Evolutionary conservation across 2,329 filamentous ascomycete genomes (phyloP).

Genomic region (Calonectria fujianensis): DNA sequence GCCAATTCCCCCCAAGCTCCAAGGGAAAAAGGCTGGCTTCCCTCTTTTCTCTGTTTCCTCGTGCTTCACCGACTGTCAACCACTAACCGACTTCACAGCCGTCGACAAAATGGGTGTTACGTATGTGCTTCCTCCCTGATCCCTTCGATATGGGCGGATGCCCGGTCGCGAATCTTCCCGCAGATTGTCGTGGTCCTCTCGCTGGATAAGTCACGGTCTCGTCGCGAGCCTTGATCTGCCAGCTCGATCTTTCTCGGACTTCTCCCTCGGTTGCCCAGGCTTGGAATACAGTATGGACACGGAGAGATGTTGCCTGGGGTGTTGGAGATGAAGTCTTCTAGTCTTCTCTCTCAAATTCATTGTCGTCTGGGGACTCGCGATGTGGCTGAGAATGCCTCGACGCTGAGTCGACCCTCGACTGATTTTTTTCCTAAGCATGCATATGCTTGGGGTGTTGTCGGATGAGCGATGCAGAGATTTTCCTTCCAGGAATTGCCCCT

Average conservation of each 20-base stretch:
- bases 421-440: constrained; percentile 64
- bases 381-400: constrained; percentile 55
- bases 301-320: constrained; percentile 80
- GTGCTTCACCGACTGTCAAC: constrained; percentile 58
- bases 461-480: constrained; percentile 73
- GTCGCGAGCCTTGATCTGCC: constrained; percentile 67
- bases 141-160: constrained; percentile 59
- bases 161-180: constrained; percentile 71
- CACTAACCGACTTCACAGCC: constrained; percentile 64
- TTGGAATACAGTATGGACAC: constrained; percentile 67
- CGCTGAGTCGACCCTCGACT: constrained; percentile 56
- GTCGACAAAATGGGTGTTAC: constrained; percentile 68
- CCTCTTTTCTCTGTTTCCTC: constrained; percentile 33
- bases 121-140: constrained; percentile 70
- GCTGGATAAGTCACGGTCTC: constrained; percentile 73
- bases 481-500: constrained; percentile 4
- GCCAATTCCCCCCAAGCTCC: constrained; percentile 42
- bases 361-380: constrained; percentile 69
- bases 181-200: constrained; percentile 91
- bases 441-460: constrained; percentile 81
- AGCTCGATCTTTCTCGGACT: constrained; percentile 86
- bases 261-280: constrained; percentile 74
- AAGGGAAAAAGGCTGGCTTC: constrained; percentile 45
- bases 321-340: constrained; percentile 83
- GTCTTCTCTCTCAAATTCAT: constrained; percentile 86